Evolutionary conservation across 2,329 filamentous ascomycete genomes (phyloP), one percentile per base, ranked within the genome.

Genomic region (Ophiostoma tasmaniense): DNA sequence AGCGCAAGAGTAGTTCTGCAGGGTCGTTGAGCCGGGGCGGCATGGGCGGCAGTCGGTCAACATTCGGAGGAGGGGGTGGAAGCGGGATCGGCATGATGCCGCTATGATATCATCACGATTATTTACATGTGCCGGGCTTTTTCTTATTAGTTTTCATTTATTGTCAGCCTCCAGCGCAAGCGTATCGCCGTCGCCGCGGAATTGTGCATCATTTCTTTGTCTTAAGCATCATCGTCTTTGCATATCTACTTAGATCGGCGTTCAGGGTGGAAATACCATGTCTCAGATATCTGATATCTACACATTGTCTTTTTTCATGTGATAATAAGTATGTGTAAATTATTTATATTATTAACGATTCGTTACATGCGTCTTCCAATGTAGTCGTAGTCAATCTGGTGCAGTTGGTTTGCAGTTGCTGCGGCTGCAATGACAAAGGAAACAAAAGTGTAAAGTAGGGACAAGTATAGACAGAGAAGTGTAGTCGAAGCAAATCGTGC

Each of bases 61-160:
- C 30, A 6, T 20, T 20, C 5, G 62, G 62, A 20, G 35, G 35
- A 17, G 64, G 64, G 37, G 64, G 64, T 28, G 68, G 67, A 22
- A 68, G 70, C 37, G 70, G 70, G 3, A 74, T 74, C 7, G 73
- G 73, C 3, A 69, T 74, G 69, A 74, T 74, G 73, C 73, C 73
- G 14, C 37, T 74, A 37, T 74, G 67, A 72, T 22, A 61, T 37
- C 22, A 25, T 55, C n/a, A 13, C 50, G 20, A 14, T 22, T 25
- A 25, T 55, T 39, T 66, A 4, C 30, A 64, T 64, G 5, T 25
- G 6, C n/a, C 22, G 25, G n/a, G n/a, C 11, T 17, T 17, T 61
- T 33, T 61, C 11, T 33, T 8, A 6, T 20, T 28, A 30, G n/a
- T 39, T 35, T 28, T 45, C 13, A 30, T 37, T 22, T 45, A 4